Evolutionary conservation across 2,329 filamentous ascomycete species (phyloP), one percentile per base, ranked within the genome.

Genomic region (Colletotrichum sp.): DNA sequence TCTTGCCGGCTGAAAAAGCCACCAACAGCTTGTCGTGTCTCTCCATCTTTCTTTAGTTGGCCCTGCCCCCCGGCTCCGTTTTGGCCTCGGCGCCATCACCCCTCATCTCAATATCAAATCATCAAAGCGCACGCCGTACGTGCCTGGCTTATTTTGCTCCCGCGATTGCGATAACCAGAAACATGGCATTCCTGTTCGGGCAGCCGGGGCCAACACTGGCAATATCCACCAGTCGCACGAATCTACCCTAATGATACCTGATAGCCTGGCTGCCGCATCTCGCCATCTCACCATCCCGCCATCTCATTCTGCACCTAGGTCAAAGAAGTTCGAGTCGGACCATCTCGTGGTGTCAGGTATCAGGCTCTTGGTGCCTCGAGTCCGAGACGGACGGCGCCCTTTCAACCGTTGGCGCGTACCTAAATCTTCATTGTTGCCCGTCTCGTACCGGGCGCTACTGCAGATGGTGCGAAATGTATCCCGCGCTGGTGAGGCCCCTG

Each of bases 151-250:
- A 48, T 48, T 48, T 48, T 21, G 6, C 43, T 32, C 38, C 32
- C 30, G 60, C 60, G 48, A 70, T 61, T 52, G 68, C 48, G 58
- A 66, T 58, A 24, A 34, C 24, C 24, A 71, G 43, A 62, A 65
- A 72, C 52, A 34, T 38, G 52, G 68, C 28, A 66, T 61, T 60
- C 43, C 38, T 48, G 48, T 61, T 66, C 18, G 60, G 62, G 68
- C 58, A 43, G 68, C 9, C 36, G 38, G 30, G 21, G 24, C 15
- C 36, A 36, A 43, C 68, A 71, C 60, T 32, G 64, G 26, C 15
- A 72, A 75, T 72, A 36, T 75, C 72, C 72, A 75, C 72, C 68
- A 75, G 72, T 75, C 72, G 72, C 68, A 72, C 69, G 24, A 72
- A 66, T 13, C 28, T 21, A 56, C 43, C n/a, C 43, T 21, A 48